Percentiles rank a stretch among this genome's conserved stretches.
Evolutionary conservation across 2,329 filamentous ascomycete genomes (phyloP).

Genomic region (Diaporthe batatas): DNA sequence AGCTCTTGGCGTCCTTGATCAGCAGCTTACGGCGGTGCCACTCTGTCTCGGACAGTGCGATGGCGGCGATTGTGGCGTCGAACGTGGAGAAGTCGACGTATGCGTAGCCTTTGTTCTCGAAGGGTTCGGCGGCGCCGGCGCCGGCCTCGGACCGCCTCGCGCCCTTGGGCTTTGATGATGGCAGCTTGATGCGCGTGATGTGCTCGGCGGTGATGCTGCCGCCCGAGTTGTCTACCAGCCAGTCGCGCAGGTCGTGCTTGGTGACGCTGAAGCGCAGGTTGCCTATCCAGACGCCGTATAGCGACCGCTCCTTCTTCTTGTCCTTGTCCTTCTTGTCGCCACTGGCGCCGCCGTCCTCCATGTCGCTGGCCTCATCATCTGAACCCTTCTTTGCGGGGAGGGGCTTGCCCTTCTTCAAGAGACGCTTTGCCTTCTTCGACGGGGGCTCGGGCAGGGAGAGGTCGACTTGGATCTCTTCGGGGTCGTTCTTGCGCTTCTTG

Average conservation of each 20-base stretch:
- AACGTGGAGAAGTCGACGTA: constrained; percentile 91
- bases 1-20: constrained; percentile 93
- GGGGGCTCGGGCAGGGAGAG: constrained; percentile 90
- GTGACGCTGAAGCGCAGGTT: constrained; percentile 90
- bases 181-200: constrained; percentile 89
- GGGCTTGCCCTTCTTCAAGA: constrained; percentile 85
- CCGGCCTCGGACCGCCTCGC: constrained; percentile 45
- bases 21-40: constrained; percentile 83
- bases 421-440: constrained; percentile 92
- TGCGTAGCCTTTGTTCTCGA: constrained; percentile 91
- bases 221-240: constrained; percentile 80
- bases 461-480: constrained; percentile 89
- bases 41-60: constrained; percentile 88
- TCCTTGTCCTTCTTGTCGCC: constrained; percentile 54
- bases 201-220: constrained; percentile 74
- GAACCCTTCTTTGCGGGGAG: constrained; percentile 61
- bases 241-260: constrained; percentile 79
- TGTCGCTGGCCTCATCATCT: constrained; percentile 56
- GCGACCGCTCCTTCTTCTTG: constrained; percentile 72
- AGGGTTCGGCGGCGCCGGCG: constrained; percentile 33
- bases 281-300: constrained; percentile 94
- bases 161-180: constrained; percentile 63
- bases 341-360: constrained; percentile 51
- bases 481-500: constrained; percentile 80
- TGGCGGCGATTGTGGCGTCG: constrained; percentile 78